phyloP scores from a whole-genome alignment of 768 basidiomycete species.

The Tremella mesenterica region DNA sequence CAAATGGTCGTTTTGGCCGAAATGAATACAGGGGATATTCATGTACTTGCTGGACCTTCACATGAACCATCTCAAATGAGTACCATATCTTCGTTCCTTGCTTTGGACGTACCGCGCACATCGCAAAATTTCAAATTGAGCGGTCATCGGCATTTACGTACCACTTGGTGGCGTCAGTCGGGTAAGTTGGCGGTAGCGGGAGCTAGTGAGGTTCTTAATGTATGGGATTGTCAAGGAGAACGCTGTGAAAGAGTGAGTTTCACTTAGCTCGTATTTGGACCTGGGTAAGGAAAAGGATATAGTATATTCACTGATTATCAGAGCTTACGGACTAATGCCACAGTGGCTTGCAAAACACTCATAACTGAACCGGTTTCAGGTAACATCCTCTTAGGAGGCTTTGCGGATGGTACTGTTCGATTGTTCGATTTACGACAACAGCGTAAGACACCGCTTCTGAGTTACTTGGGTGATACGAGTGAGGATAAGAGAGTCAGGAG shows the following conservation, averaged over 20 bases:
- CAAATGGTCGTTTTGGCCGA: slow-evolving; percentile 28
- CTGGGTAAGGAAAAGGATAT: not conserved
- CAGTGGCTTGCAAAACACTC: slow-evolving; percentile 12
- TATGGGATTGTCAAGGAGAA: slow-evolving; percentile 39
- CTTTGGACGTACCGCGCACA: slow-evolving; percentile 13
- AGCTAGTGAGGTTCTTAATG: slow-evolving; percentile 17
- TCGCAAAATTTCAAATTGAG: not conserved
- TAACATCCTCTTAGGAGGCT: slow-evolving; percentile 24
- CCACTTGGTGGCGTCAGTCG: slow-evolving; percentile 30
- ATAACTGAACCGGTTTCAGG: slow-evolving; percentile 34
- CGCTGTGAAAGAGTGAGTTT: slow-evolving; percentile 23
- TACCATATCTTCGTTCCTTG: slow-evolving; percentile 28
- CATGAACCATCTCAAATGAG: slow-evolving; percentile 16
- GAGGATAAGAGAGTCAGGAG: not conserved
- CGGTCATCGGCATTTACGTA: slow-evolving; percentile 9
- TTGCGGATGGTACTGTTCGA: slow-evolving; percentile 22
- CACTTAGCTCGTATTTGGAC: not conserved
- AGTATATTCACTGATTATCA: not conserved
- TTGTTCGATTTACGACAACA: slow-evolving; percentile 30
- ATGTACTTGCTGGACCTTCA: slow-evolving; percentile 24
- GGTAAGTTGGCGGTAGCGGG: slow-evolving; percentile 30
- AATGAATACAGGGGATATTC: slow-evolving; percentile 34
- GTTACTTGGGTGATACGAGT: slow-evolving; percentile 10
- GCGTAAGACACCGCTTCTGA: slow-evolving; percentile 10
- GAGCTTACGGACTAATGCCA: slow-evolving; percentile 11